These are phyloP conservation scores for Lactarius evosmus DNA, from an alignment of 768 basidiomycete species.

Conservation along the genomic window DNA sequence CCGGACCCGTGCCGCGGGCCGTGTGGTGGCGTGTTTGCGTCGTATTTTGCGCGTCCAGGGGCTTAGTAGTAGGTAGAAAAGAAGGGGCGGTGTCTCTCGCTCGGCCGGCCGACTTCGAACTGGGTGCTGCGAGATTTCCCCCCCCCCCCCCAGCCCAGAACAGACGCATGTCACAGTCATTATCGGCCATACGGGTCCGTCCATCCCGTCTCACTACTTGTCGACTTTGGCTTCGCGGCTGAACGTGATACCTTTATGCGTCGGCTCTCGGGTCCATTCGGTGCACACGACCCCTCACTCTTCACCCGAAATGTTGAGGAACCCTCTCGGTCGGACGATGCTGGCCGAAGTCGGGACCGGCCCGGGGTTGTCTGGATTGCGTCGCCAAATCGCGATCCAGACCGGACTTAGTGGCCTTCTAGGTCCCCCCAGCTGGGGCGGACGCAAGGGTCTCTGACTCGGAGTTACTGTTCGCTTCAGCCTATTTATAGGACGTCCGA, in stretches of 20 bases:
- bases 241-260: neutral
- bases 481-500: constrained; percentile 6
- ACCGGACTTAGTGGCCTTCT: neutral
- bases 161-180: neutral
- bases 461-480: neutral
- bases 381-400: neutral
- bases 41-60: neutral
- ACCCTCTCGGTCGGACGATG: neutral
- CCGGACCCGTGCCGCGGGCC: neutral
- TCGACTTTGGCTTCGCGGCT: neutral
- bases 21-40: constrained; percentile 8
- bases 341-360: constrained; percentile 6
- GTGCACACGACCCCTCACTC: neutral
- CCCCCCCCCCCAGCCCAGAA: neutral
- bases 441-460: neutral
- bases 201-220: too few species aligned
- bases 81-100: too few species aligned
- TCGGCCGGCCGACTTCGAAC: neutral
- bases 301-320: neutral
- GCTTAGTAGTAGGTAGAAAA: neutral
- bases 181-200: neutral
- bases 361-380: neutral
- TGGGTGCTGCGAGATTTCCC: neutral
- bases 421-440: neutral
- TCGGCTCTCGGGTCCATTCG: neutral